A percentile compares a stretch with the other conserved stretches of the same genome.
These are phyloP conservation scores for Ophiostoma pallidulum DNA, from an alignment of 2,329 filamentous ascomycete genomes.

Conservation along the genomic window DNA sequence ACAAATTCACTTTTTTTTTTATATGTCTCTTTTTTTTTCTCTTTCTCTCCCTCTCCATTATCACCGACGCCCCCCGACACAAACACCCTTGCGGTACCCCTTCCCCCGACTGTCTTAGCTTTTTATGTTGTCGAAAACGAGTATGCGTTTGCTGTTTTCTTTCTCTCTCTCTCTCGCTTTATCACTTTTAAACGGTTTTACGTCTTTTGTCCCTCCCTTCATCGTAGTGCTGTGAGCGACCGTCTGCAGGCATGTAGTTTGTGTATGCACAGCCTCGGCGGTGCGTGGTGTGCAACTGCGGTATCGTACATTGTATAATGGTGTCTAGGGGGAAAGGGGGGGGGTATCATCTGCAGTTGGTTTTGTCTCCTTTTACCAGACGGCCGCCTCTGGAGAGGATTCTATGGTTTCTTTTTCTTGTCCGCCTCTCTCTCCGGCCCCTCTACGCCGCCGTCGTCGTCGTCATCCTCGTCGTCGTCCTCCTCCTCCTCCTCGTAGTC, in stretches of 20 bases:
- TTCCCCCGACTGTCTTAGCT: constrained; percentile 23
- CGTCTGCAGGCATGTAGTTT: no score
- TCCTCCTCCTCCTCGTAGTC: constrained; percentile 11
- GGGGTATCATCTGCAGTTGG: no score
- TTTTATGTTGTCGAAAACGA: constrained; percentile 22
- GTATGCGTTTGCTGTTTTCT: constrained; percentile 3
- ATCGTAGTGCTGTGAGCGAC: constrained; percentile 3
- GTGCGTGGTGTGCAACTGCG: no score
- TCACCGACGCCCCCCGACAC: no score
- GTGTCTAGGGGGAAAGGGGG: no score
- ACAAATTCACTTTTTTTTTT: constrained; percentile 42
- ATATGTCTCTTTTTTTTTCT: constrained; percentile 43
- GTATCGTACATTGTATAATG: no score
- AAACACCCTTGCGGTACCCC: no score
- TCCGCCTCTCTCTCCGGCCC: constrained; percentile 2
- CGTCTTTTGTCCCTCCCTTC: background rate
- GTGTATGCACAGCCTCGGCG: no score
- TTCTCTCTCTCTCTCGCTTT: constrained; percentile 6
- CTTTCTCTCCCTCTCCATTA: constrained; percentile 24
- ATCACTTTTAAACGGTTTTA: background rate
- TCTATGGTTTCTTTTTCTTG: background rate
- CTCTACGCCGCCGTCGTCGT: constrained; percentile 5
- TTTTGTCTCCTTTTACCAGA: no score
- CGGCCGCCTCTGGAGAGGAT: no score
- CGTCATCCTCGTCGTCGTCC: constrained; percentile 2